Percentiles rank a stretch among this genome's conserved stretches.
These are phyloP conservation scores for Paraphaeosphaeria minitans DNA, from an alignment of 2,329 filamentous ascomycete genomes.

Conservation along the genomic window DNA sequence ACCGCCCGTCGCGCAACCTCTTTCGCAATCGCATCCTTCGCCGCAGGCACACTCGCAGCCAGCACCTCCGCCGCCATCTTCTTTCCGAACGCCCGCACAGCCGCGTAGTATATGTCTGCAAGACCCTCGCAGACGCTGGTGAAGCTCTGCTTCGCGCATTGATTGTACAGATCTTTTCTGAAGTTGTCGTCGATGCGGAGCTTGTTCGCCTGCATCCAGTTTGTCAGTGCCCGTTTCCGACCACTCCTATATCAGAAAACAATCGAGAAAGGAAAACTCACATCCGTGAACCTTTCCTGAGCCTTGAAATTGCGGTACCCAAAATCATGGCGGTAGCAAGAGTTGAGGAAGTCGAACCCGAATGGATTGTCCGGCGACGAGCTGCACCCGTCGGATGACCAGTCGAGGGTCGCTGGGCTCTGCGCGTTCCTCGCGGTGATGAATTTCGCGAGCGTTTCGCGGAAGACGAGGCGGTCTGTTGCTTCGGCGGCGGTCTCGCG, in stretches of 20 bases:
- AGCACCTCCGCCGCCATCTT: not conserved
- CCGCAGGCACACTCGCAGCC: not conserved
- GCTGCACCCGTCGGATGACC: conserved; percentile 46
- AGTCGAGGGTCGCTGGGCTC: conserved; percentile 48
- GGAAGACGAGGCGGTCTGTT: conserved; percentile 58
- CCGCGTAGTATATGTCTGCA: conserved; percentile 43
- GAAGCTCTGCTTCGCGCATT: conserved; percentile 32
- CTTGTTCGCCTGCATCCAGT: conserved; percentile 36
- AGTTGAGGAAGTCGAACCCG: conserved; percentile 39
- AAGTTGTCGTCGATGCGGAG: conserved; percentile 59
- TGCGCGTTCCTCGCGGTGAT: conserved; percentile 47
- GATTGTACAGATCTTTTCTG: conserved; percentile 43
- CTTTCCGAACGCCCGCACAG: conserved; percentile 34
- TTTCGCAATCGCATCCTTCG: not conserved
- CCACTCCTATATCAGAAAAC: not conserved
- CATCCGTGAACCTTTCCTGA: conserved; percentile 53
- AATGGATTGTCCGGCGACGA: conserved; percentile 38
- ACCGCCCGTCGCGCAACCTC: conserved; percentile 1
- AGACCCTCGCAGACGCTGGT: conserved; percentile 28
- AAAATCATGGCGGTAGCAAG: conserved; percentile 60
- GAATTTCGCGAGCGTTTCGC: conserved; percentile 51
- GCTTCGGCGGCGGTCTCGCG: conserved; percentile 23
- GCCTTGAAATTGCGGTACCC: conserved; percentile 58
- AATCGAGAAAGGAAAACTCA: not conserved
- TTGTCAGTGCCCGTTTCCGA: no score